A percentile compares a stretch with the other conserved stretches of the same genome.
Evolutionary conservation across 495 filamentous ascomycete genomes (phyloP).

Genomic region (Neurospora sp.): DNA sequence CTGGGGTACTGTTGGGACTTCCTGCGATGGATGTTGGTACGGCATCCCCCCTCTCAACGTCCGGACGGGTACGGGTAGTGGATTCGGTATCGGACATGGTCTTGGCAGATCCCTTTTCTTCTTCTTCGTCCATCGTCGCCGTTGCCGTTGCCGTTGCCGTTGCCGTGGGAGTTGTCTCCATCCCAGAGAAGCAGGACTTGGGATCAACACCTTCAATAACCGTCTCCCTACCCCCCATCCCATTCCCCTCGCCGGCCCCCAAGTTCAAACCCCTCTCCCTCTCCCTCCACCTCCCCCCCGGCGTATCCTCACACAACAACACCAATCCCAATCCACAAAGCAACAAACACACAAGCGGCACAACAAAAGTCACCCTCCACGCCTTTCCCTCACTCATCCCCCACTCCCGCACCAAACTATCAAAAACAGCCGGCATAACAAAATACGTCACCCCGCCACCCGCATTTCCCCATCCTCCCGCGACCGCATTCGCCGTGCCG

Average conservation of each 20-base stretch:
- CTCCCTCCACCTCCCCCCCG: constrained; percentile 65
- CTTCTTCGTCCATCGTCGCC: not conserved
- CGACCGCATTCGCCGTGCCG: constrained; percentile 79
- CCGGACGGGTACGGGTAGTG: constrained; percentile 10
- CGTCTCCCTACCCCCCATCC: not conserved
- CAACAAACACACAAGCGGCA: constrained; percentile 71
- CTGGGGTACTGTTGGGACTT: constrained; percentile 48
- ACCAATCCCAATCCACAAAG: constrained; percentile 57
- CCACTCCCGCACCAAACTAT: constrained; percentile 54
- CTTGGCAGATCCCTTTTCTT: constrained; percentile 15
- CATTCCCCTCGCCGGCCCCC: too few relatives aligned
- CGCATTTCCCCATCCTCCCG: constrained; percentile 80
- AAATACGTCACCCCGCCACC: constrained; percentile 86
- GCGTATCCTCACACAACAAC: constrained; percentile 71
- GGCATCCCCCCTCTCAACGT: constrained; percentile 26
- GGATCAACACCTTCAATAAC: not conserved
- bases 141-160: not conserved
- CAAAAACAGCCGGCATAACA: constrained; percentile 86
- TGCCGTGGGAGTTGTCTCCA: not conserved
- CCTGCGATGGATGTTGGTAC: constrained; percentile 16
- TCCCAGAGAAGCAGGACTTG: not conserved
- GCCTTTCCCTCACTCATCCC: constrained; percentile 56
- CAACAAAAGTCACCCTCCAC: constrained; percentile 77
- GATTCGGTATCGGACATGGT: constrained; percentile 21
- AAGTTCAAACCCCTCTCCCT: too few relatives aligned